Evolutionary conservation across 2,329 filamentous ascomycete species (phyloP).

Genomic region (Diaporthe australafricana): DNA sequence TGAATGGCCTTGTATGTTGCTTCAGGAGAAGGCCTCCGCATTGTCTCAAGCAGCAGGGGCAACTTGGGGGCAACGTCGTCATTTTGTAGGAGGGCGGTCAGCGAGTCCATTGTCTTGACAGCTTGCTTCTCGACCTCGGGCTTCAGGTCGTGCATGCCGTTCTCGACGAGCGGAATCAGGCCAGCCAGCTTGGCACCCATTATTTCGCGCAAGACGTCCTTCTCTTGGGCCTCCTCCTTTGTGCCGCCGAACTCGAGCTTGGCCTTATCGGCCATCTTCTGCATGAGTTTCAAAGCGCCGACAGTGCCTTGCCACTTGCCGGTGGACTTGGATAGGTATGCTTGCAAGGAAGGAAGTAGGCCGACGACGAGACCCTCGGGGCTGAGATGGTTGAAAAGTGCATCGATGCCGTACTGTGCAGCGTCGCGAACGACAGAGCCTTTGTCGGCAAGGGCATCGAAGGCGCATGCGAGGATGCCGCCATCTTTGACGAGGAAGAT

Average conservation of each 20-base stretch:
- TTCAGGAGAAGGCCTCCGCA: conserved; percentile 92
- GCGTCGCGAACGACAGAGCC: conserved; percentile 88
- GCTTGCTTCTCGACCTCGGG: conserved; percentile 88
- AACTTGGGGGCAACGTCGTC: conserved; percentile 95
- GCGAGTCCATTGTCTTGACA: conserved; percentile 89
- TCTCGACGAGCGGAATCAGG: conserved; percentile 91
- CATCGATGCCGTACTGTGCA: conserved; percentile 93
- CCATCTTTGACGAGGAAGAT: conserved; percentile 86
- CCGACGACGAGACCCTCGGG: conserved; percentile 86
- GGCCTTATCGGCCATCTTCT: conserved; percentile 95
- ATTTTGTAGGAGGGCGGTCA: conserved; percentile 92
- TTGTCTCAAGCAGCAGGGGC: conserved; percentile 90
- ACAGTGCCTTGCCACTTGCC: conserved; percentile 98
- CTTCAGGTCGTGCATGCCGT: conserved; percentile 94
- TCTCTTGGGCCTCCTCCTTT: conserved; percentile 85
- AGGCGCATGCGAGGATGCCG: conserved; percentile 75
- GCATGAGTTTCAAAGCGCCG: conserved; percentile 84
- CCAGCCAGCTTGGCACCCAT: conserved; percentile 90
- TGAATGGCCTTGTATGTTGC: conserved; percentile 96
- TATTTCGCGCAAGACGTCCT: conserved; percentile 88
- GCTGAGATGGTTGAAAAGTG: conserved; percentile 82
- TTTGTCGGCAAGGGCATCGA: conserved; percentile 93
- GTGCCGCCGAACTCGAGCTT: conserved; percentile 83
- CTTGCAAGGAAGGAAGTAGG: conserved; percentile 79
- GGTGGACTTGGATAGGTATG: conserved; percentile 84